A percentile compares a stretch with the other conserved stretches of the same genome.
Conservation (phyloP, 768 basidiomycete genomes). For the Leccinum incarnatum region DNA sequence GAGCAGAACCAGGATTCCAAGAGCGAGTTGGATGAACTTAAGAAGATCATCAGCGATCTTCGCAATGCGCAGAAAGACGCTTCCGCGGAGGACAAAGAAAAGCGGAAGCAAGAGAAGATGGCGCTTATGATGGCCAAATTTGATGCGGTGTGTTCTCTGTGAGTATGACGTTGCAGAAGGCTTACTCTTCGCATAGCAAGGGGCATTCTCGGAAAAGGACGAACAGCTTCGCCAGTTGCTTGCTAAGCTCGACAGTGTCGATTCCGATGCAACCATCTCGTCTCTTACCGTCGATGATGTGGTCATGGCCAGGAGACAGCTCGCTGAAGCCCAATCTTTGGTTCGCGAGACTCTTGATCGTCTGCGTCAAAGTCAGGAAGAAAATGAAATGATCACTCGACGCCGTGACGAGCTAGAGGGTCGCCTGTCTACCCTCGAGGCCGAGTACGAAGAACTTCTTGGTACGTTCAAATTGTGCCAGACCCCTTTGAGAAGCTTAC, state of each 20-base stretch:
- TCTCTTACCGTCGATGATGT: constrained; percentile 74
- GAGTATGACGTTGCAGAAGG: not conserved
- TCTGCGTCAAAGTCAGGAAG: constrained; percentile 86
- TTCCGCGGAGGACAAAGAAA: constrained; percentile 95
- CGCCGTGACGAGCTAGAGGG: constrained; percentile 86
- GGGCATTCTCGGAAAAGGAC: constrained; percentile 94
- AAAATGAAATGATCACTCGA: constrained; percentile 80
- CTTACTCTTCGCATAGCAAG: constrained; percentile 53
- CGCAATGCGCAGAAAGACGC: constrained; percentile 81
- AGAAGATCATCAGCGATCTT: constrained; percentile 72
- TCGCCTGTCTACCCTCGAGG: constrained; percentile 75
- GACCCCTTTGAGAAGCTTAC: constrained; percentile 2
- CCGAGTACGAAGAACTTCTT: constrained; percentile 95
- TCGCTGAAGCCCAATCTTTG: constrained; percentile 83
- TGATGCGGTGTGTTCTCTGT: constrained; percentile 66
- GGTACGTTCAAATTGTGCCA: constrained; percentile 49
- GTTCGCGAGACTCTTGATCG: constrained; percentile 88
- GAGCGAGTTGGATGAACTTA: constrained; percentile 86
- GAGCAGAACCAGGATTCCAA: constrained; percentile 90
- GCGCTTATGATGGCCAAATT: constrained; percentile 99
- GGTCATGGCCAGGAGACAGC: constrained; percentile 77
- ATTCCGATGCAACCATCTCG: constrained; percentile 52
- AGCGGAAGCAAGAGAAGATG: constrained; percentile 99
- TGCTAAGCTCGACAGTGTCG: constrained; percentile 79
- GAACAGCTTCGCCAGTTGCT: constrained; percentile 86